Evolutionary conservation across 768 basidiomycete species (phyloP).

Genomic region (Naganishia friedmannii): DNA sequence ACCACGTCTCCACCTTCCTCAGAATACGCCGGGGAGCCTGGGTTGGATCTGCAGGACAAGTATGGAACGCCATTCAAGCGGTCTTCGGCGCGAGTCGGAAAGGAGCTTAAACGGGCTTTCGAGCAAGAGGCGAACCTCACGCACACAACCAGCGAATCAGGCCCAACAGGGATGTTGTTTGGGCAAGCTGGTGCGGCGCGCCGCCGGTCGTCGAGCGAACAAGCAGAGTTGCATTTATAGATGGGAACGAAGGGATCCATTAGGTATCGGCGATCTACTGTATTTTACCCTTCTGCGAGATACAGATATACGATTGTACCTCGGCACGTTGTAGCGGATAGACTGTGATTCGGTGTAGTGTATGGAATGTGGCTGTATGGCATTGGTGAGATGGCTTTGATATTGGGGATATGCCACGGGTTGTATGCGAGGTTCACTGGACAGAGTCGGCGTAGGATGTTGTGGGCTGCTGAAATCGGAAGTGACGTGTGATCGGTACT

Average conservation of each 20-base stretch:
- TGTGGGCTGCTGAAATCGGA: too few relatives aligned
- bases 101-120: constrained; percentile 4
- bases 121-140: not conserved
- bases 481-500: too few relatives aligned
- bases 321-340: not conserved
- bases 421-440: too few relatives aligned
- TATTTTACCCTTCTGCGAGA: not conserved
- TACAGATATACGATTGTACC: not conserved
- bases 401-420: too few relatives aligned
- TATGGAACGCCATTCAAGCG: constrained; percentile 22
- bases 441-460: too few relatives aligned
- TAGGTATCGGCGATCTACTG: not conserved
- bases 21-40: not conserved
- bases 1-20: not conserved
- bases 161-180: constrained; percentile 3
- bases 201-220: not conserved
- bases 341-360: not conserved
- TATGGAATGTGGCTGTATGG: too few relatives aligned
- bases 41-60: constrained; percentile 3
- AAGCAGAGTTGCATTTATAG: not conserved
- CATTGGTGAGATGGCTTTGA: too few relatives aligned
- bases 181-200: not conserved
- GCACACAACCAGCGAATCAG: not conserved
- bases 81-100: constrained; percentile 14
- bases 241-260: not conserved